Percentiles rank a stretch among this genome's conserved stretches.
Evolutionary conservation across 768 basidiomycete genomes (phyloP).

Genomic region (Lactarius deliciosus): DNA sequence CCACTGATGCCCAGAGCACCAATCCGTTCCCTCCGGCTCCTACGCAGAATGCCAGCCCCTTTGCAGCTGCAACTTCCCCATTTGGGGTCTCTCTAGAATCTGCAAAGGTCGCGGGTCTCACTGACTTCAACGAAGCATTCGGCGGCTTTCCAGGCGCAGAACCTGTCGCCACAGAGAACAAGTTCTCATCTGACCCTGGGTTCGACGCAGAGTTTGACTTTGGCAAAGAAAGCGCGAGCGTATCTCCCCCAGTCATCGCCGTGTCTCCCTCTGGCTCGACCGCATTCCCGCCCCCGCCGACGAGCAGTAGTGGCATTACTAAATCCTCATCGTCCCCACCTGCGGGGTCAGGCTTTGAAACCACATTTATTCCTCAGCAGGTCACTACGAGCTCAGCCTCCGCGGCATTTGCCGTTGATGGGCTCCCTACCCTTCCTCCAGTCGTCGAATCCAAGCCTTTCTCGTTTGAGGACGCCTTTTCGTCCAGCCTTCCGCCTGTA

Average conservation of each 20-base stretch:
- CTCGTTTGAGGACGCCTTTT: conserved; percentile 20
- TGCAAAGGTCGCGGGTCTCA: conserved; percentile 38
- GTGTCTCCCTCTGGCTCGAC: conserved; percentile 12
- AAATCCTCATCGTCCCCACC: conserved; percentile 14
- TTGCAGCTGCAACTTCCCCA: conserved; percentile 23
- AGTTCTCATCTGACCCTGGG: conserved; percentile 63
- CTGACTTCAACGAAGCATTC: conserved; percentile 76
- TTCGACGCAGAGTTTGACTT: conserved; percentile 73
- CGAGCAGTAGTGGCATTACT: not conserved
- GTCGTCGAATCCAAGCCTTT: conserved; percentile 25
- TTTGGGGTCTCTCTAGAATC: conserved; percentile 17
- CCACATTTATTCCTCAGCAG: conserved; percentile 34
- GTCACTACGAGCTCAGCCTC: conserved; percentile 10
- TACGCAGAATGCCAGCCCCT: conserved; percentile 18
- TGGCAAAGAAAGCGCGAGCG: conserved; percentile 33
- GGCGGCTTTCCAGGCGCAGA: conserved; percentile 48
- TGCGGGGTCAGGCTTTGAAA: conserved; percentile 38
- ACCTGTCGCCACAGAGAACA: conserved; percentile 37
- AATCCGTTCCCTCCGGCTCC: conserved; percentile 24
- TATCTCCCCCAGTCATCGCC: conserved; percentile 2
- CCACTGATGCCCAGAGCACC: conserved; percentile 3
- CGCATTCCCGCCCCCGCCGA: conserved; percentile 22
- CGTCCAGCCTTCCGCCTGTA: not conserved
- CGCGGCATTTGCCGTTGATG: conserved; percentile 20
- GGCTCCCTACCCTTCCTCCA: conserved; percentile 20